Conservation (phyloP, 2,329 filamentous ascomycete genomes). For the Trichoderma afroharzianum region DNA sequence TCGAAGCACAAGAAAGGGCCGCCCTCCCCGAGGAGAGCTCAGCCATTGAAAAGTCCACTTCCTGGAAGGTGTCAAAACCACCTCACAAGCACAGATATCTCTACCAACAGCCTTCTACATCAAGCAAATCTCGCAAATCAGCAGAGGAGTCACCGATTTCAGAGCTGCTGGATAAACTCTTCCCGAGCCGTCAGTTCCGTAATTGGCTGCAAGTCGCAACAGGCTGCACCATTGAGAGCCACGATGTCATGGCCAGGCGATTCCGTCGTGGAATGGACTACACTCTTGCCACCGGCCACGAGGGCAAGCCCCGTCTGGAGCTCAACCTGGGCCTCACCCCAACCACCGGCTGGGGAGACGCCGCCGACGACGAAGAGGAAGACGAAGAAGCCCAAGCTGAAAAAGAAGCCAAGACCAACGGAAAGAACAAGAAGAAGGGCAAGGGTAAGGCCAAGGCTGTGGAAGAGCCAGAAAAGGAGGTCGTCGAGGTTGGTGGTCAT, state of each 20-base stretch:
- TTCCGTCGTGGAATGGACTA: constrained; percentile 90
- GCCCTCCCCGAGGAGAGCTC: constrained; percentile 44
- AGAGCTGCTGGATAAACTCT: constrained; percentile 74
- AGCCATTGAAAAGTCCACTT: constrained; percentile 55
- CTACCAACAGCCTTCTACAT: constrained; percentile 61
- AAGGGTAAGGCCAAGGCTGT: constrained; percentile 29
- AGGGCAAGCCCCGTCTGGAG: constrained; percentile 74
- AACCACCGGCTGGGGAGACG: constrained; percentile 77
- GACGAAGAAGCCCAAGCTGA: constrained; percentile 32
- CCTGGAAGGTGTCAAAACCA: constrained; percentile 76
- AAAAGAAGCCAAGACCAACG: constrained; percentile 30
- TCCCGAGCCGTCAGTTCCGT: constrained; percentile 81
- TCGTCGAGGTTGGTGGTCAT: constrained; percentile 66
- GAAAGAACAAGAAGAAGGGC: constrained; percentile 23
- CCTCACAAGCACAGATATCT: constrained; percentile 95
- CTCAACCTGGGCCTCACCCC: constrained; percentile 86
- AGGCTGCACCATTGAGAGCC: constrained; percentile 66
- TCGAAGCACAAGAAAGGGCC: constrained; percentile 61
- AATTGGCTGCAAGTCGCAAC: constrained; percentile 88
- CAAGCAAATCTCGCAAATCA: constrained; percentile 34
- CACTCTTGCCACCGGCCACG: constrained; percentile 84
- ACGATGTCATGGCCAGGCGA: constrained; percentile 76
- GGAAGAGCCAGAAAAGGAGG: constrained; percentile 32
- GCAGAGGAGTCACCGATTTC: constrained; percentile 58
- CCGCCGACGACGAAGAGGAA: constrained; percentile 48